Percentiles rank a stretch among this genome's conserved stretches.
phyloP scores from a whole-genome alignment of 2,329 filamentous ascomycete species.

The Leptographium lundbergii region DNA sequence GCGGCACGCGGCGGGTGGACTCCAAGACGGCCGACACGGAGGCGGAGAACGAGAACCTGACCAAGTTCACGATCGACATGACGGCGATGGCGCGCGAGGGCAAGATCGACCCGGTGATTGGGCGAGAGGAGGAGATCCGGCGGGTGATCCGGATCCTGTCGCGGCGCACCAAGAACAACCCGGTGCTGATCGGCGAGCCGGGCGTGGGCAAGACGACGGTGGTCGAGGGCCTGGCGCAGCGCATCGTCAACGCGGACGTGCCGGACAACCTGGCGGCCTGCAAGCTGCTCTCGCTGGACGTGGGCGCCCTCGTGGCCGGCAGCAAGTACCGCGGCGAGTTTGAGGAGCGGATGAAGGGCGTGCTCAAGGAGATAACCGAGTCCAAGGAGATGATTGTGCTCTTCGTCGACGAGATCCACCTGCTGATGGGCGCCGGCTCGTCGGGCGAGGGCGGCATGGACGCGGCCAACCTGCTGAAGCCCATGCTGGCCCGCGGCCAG shows the following conservation, averaged over 20 bases:
- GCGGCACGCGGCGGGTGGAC: conserved; percentile 86
- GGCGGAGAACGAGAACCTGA: conserved; percentile 84
- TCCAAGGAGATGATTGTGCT: conserved; percentile 95
- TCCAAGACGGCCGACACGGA: conserved; percentile 93
- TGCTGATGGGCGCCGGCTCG: conserved; percentile 93
- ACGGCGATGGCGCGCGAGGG: conserved; percentile 91
- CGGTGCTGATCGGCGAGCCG: conserved; percentile 91
- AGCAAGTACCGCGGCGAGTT: conserved; percentile 99
- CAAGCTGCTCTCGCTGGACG: conserved; percentile 87
- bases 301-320: conserved; percentile 86
- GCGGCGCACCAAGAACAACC: conserved; percentile 95
- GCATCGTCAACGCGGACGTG: conserved; percentile 93
- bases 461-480: conserved; percentile 92
- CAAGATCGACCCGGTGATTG: conserved; percentile 96
- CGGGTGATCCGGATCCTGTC: conserved; percentile 86
- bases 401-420: conserved; percentile 97
- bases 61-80: conserved; percentile 99
- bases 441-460: conserved; percentile 98
- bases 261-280: conserved; percentile 90
- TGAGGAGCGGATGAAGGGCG: conserved; percentile 98
- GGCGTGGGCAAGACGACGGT: conserved; percentile 98
- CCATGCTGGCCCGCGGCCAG: conserved; percentile 93
- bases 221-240: conserved; percentile 86
- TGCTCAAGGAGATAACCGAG: conserved; percentile 90
- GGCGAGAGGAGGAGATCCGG: conserved; percentile 88